Conservation (phyloP, 2,329 filamentous ascomycete species). For the Cercospora nicotianae region DNA sequence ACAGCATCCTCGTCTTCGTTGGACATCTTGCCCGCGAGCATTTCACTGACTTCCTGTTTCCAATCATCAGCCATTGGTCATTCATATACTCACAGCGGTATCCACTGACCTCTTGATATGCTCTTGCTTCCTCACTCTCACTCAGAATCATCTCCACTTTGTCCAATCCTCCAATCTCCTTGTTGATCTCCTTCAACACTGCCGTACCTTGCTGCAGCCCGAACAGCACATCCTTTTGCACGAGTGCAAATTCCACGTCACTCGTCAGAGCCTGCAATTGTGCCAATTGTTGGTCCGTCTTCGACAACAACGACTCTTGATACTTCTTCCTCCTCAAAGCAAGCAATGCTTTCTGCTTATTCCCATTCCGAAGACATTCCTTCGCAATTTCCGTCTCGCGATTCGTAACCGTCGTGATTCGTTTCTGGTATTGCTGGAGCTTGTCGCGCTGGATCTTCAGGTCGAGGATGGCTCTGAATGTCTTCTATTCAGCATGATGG, state of each 20-base stretch:
- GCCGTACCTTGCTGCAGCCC: slow-evolving; percentile 88
- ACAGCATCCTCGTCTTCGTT: slow-evolving; percentile 97
- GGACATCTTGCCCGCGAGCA: slow-evolving; percentile 83
- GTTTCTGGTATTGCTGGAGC: slow-evolving; percentile 91
- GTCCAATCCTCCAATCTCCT: slow-evolving; percentile 93
- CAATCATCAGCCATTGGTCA: slow-evolving; percentile 4
- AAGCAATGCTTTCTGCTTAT: slow-evolving; percentile 79
- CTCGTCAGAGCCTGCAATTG: slow-evolving; percentile 86
- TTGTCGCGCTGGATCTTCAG: slow-evolving; percentile 97
- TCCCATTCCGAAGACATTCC: slow-evolving; percentile 75
- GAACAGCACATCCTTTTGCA: slow-evolving; percentile 94
- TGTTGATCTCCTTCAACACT: slow-evolving; percentile 86
- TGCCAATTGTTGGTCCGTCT: slow-evolving; percentile 91
- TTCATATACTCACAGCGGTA: too few species aligned
- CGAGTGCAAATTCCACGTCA: slow-evolving; percentile 91
- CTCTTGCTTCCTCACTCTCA: slow-evolving; percentile 83
- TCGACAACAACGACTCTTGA: slow-evolving; percentile 82
- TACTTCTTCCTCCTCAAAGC: slow-evolving; percentile 95
- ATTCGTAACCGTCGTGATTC: slow-evolving; percentile 80
- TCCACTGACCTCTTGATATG: slow-evolving; percentile 74
- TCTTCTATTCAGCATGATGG: slow-evolving; percentile 8
- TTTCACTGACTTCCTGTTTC: slow-evolving; percentile 80
- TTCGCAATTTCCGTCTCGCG: slow-evolving; percentile 84
- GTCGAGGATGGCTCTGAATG: slow-evolving; percentile 83
- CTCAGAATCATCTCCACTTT: slow-evolving; percentile 94